Base-by-base conservation (phyloP, 2,329 filamentous ascomycete genomes). In the Bipolaris cookei region DNA sequence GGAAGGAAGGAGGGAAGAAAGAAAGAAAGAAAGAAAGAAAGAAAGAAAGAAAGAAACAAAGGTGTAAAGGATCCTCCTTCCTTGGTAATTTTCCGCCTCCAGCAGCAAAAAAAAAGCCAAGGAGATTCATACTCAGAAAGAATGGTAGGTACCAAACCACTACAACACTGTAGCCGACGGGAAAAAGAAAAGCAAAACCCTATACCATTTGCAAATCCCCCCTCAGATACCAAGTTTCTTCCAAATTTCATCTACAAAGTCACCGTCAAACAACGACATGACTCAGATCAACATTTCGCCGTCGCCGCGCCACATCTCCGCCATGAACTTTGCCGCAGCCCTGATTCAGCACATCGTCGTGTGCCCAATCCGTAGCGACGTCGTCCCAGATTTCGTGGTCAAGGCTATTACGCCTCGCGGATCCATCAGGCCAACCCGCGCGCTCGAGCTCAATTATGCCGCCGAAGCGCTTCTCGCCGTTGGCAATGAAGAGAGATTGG, bases 401-500 rank as follows among this genome's bases (percentile, higher is more conserved):
- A 2, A 50, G 41, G 25, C 52, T 54, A 11, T 45, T 44, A 21
- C 52, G 52, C 25, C 49, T 43, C 10, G 53, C 56, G 13, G 59
- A 61, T 30, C 34, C 39, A 23, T 70, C 66, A 1, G 68, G 69
- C 67, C 69, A 73, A 4, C 67, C 68, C 6, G 67, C 63, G 30
- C 84, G 81, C 63, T 88, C 85, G 43, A 89, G 80, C 67, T 87
- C 83, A 65, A 90, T 74, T 30, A 92, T 73, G 1, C 90, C 90
- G 34, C 90, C 90, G 35, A 90, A 84, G 51, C 81, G 78, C 35
- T 74, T 75, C 66, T 93, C 90, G 46, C 83, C 84, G 66, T 89
- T 90, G 8, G 90, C 83, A 2, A 91, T 80, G 50, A 86, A 83
- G n/a, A 94, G 75, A 53, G 88, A 85, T 52, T 85, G 82, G 0